Evolutionary conservation across 2,329 filamentous ascomycete genomes (phyloP), one percentile per base, ranked within the genome.

Genomic region (Ceratocystiopsis minuta): DNA sequence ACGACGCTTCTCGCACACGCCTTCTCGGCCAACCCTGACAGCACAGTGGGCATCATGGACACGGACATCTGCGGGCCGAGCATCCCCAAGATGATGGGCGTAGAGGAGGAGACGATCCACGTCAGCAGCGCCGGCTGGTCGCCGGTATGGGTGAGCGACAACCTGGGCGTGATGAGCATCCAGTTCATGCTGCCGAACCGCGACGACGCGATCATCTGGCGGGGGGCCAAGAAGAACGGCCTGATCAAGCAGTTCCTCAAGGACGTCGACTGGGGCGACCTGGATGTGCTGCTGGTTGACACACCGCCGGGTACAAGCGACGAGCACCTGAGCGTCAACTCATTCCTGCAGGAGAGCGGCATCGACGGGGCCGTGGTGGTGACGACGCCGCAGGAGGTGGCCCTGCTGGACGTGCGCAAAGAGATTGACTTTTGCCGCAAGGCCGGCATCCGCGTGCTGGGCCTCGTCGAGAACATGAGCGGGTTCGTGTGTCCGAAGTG

Each of bases 1-100:
- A 51, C 48, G 7, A 49, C 46, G 3, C 45, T 51, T 24, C 40
- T 51, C 15, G 49, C 83, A 2, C 85, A 94, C 56, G 87, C 83
- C 2, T 92, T 98, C 53, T 87, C 90, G 84, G 73, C 75, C 14
- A 84, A 92, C 57, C 75, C 79, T 0, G 74, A 79, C 37, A 79
- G 67, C 43, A 84, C 75, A 1, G 83, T 98, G 24, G 90, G 88
- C 16, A 79, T 98, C 52, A 95, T 96, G 85, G 90, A 98, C 60
- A 92, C 90, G 7, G 90, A 98, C 59, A 94, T 98, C 48, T 95
- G 86, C 61, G 90, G 90, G 0, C 90, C 90, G 1, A 85, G 78
- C 49, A 95, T 98, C 53, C 90, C 90, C 16, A 95, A 95, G 64
- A 96, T 98, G 88, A 87, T 98, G 78, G 90, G 90, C 32, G 88